These are phyloP conservation scores for Scytalidium lignicola DNA, from an alignment of 2,329 filamentous ascomycete species.

Conservation along the genomic window DNA sequence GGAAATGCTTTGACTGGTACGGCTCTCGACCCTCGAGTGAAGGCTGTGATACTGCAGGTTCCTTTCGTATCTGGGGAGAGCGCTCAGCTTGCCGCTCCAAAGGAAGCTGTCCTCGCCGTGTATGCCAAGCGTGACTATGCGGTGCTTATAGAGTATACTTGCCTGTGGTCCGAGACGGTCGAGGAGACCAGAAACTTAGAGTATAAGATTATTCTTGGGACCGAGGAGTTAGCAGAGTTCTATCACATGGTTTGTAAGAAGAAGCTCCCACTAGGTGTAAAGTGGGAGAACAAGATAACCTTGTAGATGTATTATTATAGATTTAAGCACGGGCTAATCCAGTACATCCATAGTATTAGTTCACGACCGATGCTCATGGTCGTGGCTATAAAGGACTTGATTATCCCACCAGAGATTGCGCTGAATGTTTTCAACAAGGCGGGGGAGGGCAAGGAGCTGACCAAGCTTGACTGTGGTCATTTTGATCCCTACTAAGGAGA, in stretches of 20 bases:
- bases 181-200: no score
- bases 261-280: background rate
- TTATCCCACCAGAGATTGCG: slow-evolving; percentile 26
- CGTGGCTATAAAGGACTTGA: slow-evolving; percentile 26
- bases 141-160: slow-evolving; percentile 2
- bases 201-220: no score
- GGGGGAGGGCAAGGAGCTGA: slow-evolving; percentile 33
- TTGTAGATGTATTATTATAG: slow-evolving; percentile 23
- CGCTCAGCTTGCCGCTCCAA: no score
- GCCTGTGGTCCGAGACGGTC: background rate
- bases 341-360: slow-evolving; percentile 29
- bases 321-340: slow-evolving; percentile 17
- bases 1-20: slow-evolving; percentile 33
- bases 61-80: slow-evolving; percentile 3
- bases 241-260: no score
- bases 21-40: slow-evolving; percentile 32
- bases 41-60: slow-evolving; percentile 31
- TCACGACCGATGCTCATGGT: slow-evolving; percentile 34
- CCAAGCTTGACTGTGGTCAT: slow-evolving; percentile 29
- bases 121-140: slow-evolving; percentile 1
- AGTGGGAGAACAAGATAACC: slow-evolving; percentile 33
- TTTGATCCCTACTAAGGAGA: slow-evolving; percentile 31
- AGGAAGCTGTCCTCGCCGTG: no score
- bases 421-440: slow-evolving; percentile 29
- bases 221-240: no score